Base-by-base conservation (phyloP, 2,329 filamentous ascomycete species). In the Colletotrichum shisoi region DNA sequence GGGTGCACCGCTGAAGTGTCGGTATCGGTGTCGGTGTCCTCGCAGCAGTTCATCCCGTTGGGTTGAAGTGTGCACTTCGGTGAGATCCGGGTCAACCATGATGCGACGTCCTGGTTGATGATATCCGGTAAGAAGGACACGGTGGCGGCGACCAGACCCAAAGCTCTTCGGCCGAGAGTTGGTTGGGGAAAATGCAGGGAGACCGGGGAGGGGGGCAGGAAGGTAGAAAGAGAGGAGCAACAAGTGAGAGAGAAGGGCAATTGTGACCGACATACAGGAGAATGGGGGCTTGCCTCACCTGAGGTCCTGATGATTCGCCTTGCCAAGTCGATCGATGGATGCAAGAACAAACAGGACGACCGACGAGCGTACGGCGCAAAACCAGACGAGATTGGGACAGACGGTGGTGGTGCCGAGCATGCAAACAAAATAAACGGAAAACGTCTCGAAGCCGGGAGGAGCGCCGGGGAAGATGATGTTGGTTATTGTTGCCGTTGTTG, bases 301-400 rank as follows among this genome's bases (percentile, higher is more conserved):
- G 44, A 60, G 45, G 31, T 34, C 31, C 8, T 34, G 8, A 34
- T 34, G 46, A 51, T 37, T 51, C 21, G n/a, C 60, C 58, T 44
- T 48, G 60, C 64, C 60, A 59, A 59, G 54, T 64, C n/a, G 54
- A 64, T 49, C 37, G 37, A 64, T 45, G 61, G 44, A 64, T 59
- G 61, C 64, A 67, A 58, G 60, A 46, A 49, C 64, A 44, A 27
- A 48, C 42, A 21, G 51, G 24, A 40, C 27, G 27, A 31, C 31
- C 31, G 31, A 34, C 31, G 31, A 8, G 31, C 31, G 2, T 34
- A 37, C 40, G 9, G 31, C 11, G 37, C 37, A 40, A 48, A 39
- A 19, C 39, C 44, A 31, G 37, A 46, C 31, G 19, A 39, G 7
- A 34, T 7, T 48, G 31, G 44, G 31, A n/a, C 6, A 34, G 13